Evolutionary conservation across 352 stramenopile genomes (phyloP), one percentile per base, ranked within the genome.

Genomic region (Pythium volutum): DNA sequence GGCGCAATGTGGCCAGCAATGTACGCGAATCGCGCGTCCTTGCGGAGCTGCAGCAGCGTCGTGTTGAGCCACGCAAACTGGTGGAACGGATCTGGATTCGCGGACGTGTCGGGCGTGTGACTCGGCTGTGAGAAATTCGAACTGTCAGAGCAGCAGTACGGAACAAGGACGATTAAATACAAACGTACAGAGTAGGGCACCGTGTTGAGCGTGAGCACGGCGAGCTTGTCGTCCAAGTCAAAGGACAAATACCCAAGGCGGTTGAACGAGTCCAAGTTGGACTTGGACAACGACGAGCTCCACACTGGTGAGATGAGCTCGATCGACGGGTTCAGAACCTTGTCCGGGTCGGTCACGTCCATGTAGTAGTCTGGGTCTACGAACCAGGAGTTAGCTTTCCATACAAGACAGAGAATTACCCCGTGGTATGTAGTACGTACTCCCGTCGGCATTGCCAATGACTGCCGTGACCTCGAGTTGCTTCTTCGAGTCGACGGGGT

Each of bases 1-100:
- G 93, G 93, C 15, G 90, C 76, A 56, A 98, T 96, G 60, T 98
- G 93, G 12, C 91, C 91, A 26, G 89, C 75, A 41, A 98, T 92
- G 60, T 91, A 96, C 18, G 87, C 88, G 25, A 81, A 77, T 42
- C 83, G 81, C 16, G 74, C 66, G 8, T 56, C 52, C 20, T 64
- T 43, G 6, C 67, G 64, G 23, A 92, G 69, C 9, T 76, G 55
- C 11, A 61, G 48, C 20, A 98, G 65, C 29, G 86, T 89, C 18
- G 69, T 61, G 55, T 90, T 84, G 22, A 98, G 72, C 93, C 93
- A 98, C 25, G 55, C 59, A 57, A 98, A 97, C 66, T 98, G 93
- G 10, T 67, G 70, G 18, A 97, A 96, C 9, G 91, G 93, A 65
- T 98, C 93, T 22, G 81, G 20, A n/a, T 64, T 53, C 8, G 74